These are phyloP conservation scores for Lipomyces sp. DNA, from an alignment of 805 yeast species.

Conservation along the genomic window DNA sequence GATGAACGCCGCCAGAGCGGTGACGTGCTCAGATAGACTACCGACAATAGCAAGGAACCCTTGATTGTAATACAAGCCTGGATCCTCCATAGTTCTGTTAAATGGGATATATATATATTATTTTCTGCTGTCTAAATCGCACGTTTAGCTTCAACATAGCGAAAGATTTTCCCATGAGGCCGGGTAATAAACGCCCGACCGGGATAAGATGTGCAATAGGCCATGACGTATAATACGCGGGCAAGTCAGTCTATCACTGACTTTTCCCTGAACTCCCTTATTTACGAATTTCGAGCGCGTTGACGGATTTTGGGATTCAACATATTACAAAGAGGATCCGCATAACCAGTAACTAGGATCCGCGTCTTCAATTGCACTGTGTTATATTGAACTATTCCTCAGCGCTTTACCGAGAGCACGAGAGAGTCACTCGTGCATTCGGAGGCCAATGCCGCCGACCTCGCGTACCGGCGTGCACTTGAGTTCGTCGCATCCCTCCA, in stretches of 20 bases:
- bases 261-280: background rate
- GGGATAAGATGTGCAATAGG: background rate
- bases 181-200: slow-evolving; percentile 8
- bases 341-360: background rate
- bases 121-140: too few relatives aligned
- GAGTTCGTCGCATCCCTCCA: slow-evolving; percentile 7
- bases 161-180: slow-evolving; percentile 15
- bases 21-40: slow-evolving; percentile 26
- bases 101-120: background rate
- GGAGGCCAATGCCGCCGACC: slow-evolving; percentile 15
- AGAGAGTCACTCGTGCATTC: slow-evolving; percentile 1
- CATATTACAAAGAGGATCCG: slow-evolving; percentile 5
- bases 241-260: background rate
- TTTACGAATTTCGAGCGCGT: background rate
- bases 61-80: slow-evolving; percentile 20
- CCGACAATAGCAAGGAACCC: slow-evolving; percentile 24
- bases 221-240: background rate
- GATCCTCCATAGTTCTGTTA: slow-evolving; percentile 3
- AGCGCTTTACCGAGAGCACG: background rate
- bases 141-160: background rate
- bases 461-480: slow-evolving; percentile 7
- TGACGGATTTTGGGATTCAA: background rate
- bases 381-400: background rate
- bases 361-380: background rate
- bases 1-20: slow-evolving; percentile 47